A percentile compares a stretch with the other conserved stretches of the same genome.
These are phyloP conservation scores for Gymnopilus junonius DNA, from an alignment of 768 basidiomycete genomes.

Conservation along the genomic window DNA sequence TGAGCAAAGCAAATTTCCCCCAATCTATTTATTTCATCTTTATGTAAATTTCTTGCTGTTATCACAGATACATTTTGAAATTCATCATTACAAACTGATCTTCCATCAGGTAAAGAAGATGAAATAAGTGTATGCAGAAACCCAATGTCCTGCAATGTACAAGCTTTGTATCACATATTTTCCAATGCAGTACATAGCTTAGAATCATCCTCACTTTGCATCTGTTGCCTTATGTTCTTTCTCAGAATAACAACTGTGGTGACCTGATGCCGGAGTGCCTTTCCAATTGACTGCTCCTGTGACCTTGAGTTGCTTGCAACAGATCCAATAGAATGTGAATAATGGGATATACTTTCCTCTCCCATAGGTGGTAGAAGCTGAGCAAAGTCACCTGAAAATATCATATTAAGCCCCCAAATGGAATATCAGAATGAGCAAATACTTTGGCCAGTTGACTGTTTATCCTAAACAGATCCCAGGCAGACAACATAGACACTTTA, in stretches of 20 bases:
- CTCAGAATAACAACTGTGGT: neutral
- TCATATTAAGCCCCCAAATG: constrained; percentile 43
- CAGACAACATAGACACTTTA: constrained; percentile 46
- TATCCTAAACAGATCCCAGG: constrained; percentile 32
- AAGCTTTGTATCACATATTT: constrained; percentile 37
- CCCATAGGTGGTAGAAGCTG: constrained; percentile 41
- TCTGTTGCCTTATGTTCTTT: neutral
- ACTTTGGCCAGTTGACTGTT: constrained; percentile 27
- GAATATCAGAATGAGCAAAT: constrained; percentile 15
- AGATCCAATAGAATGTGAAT: constrained; percentile 16
- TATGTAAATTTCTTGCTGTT: constrained; percentile 32
- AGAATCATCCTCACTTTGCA: neutral
- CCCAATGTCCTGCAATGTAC: constrained; percentile 25
- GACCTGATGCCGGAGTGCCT: constrained; percentile 14
- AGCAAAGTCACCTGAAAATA: constrained; percentile 53
- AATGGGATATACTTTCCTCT: neutral
- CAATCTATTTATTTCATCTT: constrained; percentile 35
- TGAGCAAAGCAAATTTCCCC: constrained; percentile 31
- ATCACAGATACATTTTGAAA: constrained; percentile 39
- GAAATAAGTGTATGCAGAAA: constrained; percentile 30
- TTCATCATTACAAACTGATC: constrained; percentile 1
- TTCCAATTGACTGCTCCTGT: constrained; percentile 30
- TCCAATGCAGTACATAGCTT: neutral
- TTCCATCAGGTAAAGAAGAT: constrained; percentile 19
- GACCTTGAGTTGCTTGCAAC: neutral